Percentiles rank a stretch among this genome's conserved stretches.
Conservation (phyloP, 2,329 filamentous ascomycete species). For the Diaporthe batatas region DNA sequence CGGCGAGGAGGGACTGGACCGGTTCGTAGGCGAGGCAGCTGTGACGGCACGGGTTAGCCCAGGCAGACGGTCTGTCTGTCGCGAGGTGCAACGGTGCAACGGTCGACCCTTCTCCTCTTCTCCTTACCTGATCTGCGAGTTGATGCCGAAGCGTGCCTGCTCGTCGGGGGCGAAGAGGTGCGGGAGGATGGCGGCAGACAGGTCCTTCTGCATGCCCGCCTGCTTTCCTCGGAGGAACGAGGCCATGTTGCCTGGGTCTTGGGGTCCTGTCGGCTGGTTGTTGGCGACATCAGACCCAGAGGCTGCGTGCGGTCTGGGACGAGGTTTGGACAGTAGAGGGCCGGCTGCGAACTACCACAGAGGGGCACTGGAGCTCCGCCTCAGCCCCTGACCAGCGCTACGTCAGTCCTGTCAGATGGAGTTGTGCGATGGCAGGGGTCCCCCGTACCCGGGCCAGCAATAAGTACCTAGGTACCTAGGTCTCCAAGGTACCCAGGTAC, state of each 20-base stretch:
- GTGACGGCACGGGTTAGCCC: constrained; percentile 54
- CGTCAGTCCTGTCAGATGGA: constrained; percentile 30
- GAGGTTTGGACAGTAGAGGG: background rate
- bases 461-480: no score
- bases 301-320: background rate
- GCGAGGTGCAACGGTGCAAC: background rate
- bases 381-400: constrained; percentile 18
- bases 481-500: no score
- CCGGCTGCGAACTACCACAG: background rate
- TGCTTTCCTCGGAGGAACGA: constrained; percentile 93
- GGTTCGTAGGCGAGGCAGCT: constrained; percentile 92
- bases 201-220: constrained; percentile 90
- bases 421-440: constrained; percentile 7
- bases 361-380: constrained; percentile 23
- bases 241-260: constrained; percentile 72
- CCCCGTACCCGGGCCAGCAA: background rate
- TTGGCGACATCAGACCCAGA: background rate
- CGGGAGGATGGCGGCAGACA: constrained; percentile 83
- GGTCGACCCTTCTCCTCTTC: no score
- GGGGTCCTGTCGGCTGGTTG: constrained; percentile 2
- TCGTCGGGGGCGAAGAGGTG: constrained; percentile 88
- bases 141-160: constrained; percentile 85
- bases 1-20: constrained; percentile 90
- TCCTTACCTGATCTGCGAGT: constrained; percentile 76
- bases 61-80: constrained; percentile 1